Conservation (phyloP, 371 early-diverging fungal species). For the Dipsacomyces acuminosporus region DNA sequence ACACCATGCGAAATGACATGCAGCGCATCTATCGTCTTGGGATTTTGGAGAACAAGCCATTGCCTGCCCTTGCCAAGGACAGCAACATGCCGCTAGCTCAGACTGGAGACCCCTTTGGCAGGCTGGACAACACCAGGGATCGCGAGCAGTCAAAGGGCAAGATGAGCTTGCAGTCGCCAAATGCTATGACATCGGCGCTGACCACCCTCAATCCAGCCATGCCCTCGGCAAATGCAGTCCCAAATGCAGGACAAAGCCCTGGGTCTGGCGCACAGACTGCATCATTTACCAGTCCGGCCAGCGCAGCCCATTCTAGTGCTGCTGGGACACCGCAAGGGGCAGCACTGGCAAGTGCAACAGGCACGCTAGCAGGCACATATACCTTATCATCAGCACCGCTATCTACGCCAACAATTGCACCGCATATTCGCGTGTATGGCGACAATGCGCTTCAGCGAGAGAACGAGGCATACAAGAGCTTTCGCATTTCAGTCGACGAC, state of each 20-base stretch:
- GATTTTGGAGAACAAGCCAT: constrained; percentile 43
- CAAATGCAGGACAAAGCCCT: too few relatives aligned
- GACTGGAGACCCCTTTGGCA: constrained; percentile 22
- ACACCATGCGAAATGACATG: constrained; percentile 35
- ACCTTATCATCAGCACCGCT: constrained; percentile 5
- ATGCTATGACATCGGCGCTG: too few relatives aligned
- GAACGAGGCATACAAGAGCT: constrained; percentile 78
- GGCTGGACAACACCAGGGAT: background rate
- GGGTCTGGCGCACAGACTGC: too few relatives aligned
- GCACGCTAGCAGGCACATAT: constrained; percentile 12
- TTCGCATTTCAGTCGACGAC: constrained; percentile 76
- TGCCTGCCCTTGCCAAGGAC: constrained; percentile 24
- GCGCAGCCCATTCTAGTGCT: too few relatives aligned
- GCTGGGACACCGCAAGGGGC: background rate
- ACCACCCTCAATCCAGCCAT: too few relatives aligned
- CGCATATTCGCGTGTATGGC: constrained; percentile 46
- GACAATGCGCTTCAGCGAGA: constrained; percentile 51
- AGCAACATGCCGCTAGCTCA: background rate
- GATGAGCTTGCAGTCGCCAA: background rate
- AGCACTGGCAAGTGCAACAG: background rate
- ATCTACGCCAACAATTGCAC: constrained; percentile 33
- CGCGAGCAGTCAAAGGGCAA: background rate
- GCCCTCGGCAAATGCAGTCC: too few relatives aligned
- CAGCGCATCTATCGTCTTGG: constrained; percentile 40
- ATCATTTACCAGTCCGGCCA: too few relatives aligned